Percentiles rank a stretch among this genome's conserved stretches.
These are phyloP conservation scores for Emergomyces orientalis DNA, from an alignment of 2,329 filamentous ascomycete genomes.

Conservation along the genomic window DNA sequence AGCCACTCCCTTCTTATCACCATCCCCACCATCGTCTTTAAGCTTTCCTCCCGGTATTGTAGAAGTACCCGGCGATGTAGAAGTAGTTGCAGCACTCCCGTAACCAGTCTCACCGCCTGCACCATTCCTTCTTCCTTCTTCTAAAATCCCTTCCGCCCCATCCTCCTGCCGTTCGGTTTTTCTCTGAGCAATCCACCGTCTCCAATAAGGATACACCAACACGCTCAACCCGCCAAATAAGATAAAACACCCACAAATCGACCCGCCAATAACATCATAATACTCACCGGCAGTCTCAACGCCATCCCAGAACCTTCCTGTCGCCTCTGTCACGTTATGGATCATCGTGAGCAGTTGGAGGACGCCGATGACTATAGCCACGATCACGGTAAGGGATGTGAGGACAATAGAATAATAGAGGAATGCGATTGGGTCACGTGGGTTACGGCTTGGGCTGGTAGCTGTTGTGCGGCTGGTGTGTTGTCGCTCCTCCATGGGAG, in stretches of 20 bases:
- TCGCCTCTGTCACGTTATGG: conserved; percentile 63
- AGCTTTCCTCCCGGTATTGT: neutral
- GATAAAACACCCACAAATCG: conserved; percentile 77
- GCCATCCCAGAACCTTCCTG: conserved; percentile 82
- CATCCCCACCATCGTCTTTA: neutral
- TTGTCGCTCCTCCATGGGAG: neutral
- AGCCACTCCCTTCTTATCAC: neutral
- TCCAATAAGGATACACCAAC: conserved; percentile 70
- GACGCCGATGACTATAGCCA: conserved; percentile 75
- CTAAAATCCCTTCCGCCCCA: neutral
- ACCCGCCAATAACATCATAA: conserved; percentile 77
- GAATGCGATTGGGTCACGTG: conserved; percentile 79
- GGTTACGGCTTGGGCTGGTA: conserved; percentile 42
- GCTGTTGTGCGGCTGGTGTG: neutral
- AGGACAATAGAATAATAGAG: conserved; percentile 88
- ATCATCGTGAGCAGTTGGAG: conserved; percentile 75
- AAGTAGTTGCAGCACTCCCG: neutral
- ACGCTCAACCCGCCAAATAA: conserved; percentile 66
- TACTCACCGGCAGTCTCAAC: conserved; percentile 66
- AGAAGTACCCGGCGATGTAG: neutral
- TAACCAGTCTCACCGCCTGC: neutral
- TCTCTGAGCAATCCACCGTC: conserved; percentile 45
- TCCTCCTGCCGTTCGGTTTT: neutral
- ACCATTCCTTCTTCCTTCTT: conserved; percentile 13
- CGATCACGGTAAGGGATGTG: conserved; percentile 71